Evolutionary conservation across 2,329 filamentous ascomycete genomes (phyloP).

Genomic region (Botrytis fragariae): DNA sequence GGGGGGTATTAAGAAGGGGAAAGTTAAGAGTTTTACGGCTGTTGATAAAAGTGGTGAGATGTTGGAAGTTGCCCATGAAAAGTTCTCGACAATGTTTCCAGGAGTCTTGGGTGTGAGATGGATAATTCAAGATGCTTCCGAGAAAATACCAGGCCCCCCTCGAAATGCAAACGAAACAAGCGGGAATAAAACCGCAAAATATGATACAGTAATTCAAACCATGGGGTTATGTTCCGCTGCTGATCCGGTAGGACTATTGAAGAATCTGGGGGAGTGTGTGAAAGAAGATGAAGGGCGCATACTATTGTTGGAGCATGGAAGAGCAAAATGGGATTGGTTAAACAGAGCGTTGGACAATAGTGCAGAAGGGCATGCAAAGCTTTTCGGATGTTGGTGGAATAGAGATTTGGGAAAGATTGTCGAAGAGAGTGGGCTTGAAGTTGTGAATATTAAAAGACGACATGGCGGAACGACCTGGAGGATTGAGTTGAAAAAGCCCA

Average conservation of each 20-base stretch:
- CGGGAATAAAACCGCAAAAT: constrained; percentile 38
- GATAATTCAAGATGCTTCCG: constrained; percentile 36
- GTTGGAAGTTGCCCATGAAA: constrained; percentile 55
- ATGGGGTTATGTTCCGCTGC: constrained; percentile 63
- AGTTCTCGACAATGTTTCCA: constrained; percentile 48
- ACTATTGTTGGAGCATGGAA: constrained; percentile 61
- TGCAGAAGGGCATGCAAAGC: constrained; percentile 54
- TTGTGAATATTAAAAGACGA: constrained; percentile 51
- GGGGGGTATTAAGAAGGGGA: constrained; percentile 34
- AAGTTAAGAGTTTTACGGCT: constrained; percentile 57
- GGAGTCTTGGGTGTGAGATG: constrained; percentile 44
- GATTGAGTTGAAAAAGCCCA: constrained; percentile 50
- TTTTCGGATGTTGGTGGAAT: constrained; percentile 69
- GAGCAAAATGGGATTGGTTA: constrained; percentile 52
- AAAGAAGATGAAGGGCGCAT: constrained; percentile 57
- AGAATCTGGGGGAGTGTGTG: constrained; percentile 51
- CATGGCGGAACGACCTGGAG: constrained; percentile 59
- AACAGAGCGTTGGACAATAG: constrained; percentile 56
- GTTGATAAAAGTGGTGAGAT: constrained; percentile 61
- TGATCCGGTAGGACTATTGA: constrained; percentile 53
- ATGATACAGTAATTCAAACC: constrained; percentile 63
- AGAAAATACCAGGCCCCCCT: constrained; percentile 32
- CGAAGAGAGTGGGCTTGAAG: constrained; percentile 54
- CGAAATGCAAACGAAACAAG: constrained; percentile 30
- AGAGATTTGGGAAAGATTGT: constrained; percentile 58